Conservation (phyloP, 352 stramenopile genomes). For the Plasmopara muralis region DNA sequence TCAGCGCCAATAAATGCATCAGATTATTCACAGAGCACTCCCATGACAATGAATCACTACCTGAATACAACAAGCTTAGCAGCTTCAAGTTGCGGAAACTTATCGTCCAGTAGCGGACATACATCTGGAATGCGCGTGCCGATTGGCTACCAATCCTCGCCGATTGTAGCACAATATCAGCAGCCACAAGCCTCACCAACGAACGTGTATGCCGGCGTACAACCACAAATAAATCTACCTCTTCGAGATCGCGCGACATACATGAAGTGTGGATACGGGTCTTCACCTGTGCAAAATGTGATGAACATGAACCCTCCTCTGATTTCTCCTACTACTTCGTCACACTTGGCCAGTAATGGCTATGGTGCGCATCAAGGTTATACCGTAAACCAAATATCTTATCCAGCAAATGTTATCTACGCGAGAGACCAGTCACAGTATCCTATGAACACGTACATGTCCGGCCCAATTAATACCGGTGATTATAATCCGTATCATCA, state of each 20-base stretch:
- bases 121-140: constrained; percentile 15
- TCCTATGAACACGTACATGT: constrained; percentile 30
- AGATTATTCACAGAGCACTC: constrained; percentile 27
- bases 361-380: constrained; percentile 33
- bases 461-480: constrained; percentile 6
- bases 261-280: constrained; percentile 40
- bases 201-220: constrained; percentile 25
- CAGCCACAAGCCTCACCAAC: constrained; percentile 32
- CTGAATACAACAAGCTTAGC: constrained; percentile 8
- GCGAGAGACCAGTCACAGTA: constrained; percentile 23
- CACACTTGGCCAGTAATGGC: constrained; percentile 21
- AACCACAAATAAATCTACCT: constrained; percentile 52
- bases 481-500: constrained; percentile 37
- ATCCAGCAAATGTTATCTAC: constrained; percentile 36
- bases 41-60: constrained; percentile 30
- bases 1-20: constrained; percentile 10
- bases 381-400: constrained; percentile 20
- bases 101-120: constrained; percentile 21
- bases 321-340: constrained; percentile 18
- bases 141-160: constrained; percentile 19
- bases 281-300: constrained; percentile 25
- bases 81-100: constrained; percentile 12
- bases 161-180: constrained; percentile 27
- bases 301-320: constrained; percentile 24
- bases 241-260: constrained; percentile 51